These are phyloP conservation scores for Ascochyta rabiei DNA, from an alignment of 2,329 filamentous ascomycete species.

Conservation along the genomic window DNA sequence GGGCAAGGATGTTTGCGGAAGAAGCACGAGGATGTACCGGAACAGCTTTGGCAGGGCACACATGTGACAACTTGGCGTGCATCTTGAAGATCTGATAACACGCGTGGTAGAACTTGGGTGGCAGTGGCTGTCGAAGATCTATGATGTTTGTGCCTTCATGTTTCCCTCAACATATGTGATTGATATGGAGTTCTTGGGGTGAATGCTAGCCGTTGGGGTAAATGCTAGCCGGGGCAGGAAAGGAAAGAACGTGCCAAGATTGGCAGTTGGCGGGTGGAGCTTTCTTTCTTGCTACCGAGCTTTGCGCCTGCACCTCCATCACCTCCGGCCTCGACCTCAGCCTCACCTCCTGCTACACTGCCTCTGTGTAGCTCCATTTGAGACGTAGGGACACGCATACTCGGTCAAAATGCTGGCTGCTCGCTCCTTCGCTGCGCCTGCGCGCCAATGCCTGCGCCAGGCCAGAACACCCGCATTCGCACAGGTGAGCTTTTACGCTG, in stretches of 20 bases:
- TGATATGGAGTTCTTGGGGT: background rate
- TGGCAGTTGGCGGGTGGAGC: conserved; percentile 28
- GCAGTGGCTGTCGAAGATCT: background rate
- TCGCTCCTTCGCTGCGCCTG: conserved; percentile 76
- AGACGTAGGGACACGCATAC: conserved; percentile 26
- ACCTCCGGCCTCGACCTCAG: conserved; percentile 26
- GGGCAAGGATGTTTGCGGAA: conserved; percentile 12
- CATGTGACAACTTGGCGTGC: conserved; percentile 14
- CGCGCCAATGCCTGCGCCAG: conserved; percentile 79
- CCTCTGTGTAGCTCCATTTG: conserved; percentile 44
- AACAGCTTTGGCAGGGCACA: conserved; percentile 2
- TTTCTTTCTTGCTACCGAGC: conserved; percentile 38
- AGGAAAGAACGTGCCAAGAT: conserved; percentile 5
- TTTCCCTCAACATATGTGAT: background rate
- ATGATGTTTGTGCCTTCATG: background rate
- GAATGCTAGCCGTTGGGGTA: conserved; percentile 7
- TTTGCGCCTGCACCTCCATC: conserved; percentile 30
- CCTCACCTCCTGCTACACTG: conserved; percentile 36
- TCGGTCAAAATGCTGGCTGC: conserved; percentile 77
- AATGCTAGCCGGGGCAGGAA: conserved; percentile 12
- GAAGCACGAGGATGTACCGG: conserved; percentile 15
- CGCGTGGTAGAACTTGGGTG: background rate
- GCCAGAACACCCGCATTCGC: conserved; percentile 58
- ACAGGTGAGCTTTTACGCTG: conserved; percentile 59
- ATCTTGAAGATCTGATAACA: conserved; percentile 13